Conservation (phyloP, 768 basidiomycete species). For the Amanita fuliginea region DNA sequence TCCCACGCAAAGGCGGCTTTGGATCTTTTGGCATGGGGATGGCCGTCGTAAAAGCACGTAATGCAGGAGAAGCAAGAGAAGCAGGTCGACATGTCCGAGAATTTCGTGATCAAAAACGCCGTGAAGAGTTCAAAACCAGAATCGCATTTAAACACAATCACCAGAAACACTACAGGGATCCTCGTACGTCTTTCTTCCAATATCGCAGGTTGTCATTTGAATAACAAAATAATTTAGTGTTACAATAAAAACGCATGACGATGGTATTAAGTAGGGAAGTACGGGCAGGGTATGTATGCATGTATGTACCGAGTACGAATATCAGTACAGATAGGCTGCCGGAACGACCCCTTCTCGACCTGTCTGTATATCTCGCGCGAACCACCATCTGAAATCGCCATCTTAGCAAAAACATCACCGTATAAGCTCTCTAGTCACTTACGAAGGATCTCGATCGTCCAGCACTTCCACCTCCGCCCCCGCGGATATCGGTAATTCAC, state of each 20-base stretch:
- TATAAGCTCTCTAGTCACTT: conserved; percentile 20
- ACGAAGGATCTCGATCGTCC: conserved; percentile 76
- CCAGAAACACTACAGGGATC: conserved; percentile 86
- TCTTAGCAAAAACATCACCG: not conserved
- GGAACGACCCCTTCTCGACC: conserved; percentile 88
- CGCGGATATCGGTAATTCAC: conserved; percentile 59
- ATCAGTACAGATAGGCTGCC: conserved; percentile 81
- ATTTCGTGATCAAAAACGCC: conserved; percentile 68
- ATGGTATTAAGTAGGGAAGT: not conserved
- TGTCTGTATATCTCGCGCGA: conserved; percentile 67
- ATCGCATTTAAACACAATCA: conserved; percentile 71
- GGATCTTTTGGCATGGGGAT: conserved; percentile 79
- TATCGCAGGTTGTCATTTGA: not conserved
- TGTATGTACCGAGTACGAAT: conserved; percentile 9
- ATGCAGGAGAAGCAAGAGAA: conserved; percentile 90
- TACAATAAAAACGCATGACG: conserved; percentile 14
- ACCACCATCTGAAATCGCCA: conserved; percentile 75
- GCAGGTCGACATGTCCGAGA: conserved; percentile 81
- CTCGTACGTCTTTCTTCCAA: conserved; percentile 30
- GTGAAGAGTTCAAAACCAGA: conserved; percentile 78
- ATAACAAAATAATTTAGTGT: conserved; percentile 15
- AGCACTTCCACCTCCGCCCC: conserved; percentile 68
- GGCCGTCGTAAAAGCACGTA: conserved; percentile 81
- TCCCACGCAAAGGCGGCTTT: conserved; percentile 77
- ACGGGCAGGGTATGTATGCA: not conserved